Evolutionary conservation across 106 monocot genomes (phyloP), one percentile per base, ranked within the genome.

Genomic region (Dendrobium catenatum): DNA sequence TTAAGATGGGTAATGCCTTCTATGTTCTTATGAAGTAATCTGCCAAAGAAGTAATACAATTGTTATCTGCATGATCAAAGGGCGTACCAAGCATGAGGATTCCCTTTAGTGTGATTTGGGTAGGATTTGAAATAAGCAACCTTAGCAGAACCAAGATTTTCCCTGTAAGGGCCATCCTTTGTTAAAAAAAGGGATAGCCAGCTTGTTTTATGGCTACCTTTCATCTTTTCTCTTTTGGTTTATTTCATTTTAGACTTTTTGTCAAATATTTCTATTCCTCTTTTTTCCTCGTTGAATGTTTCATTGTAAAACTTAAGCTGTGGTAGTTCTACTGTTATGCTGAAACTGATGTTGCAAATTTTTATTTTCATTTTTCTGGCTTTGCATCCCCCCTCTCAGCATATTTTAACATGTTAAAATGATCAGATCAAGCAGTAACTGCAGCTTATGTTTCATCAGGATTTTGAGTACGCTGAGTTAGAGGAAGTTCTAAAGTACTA

Each of bases 401-500:
- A 76, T 76, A 13, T 26, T 24, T 31, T 76, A 76, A 48, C 49
- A 5, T 51, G 27, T 74, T 42, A 51, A n/a, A 15, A 42, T 74
- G 42, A 74, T 4, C 43, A 42, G 43, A 19, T 43, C 20, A 43
- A 74, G 5, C 15, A 7, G 3, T 76, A 47, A 76, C 42, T 76
- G 46, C 24, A 42, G 13, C 26, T 48, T 74, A 22, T 37, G 27
- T 83, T 77, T 79, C 37, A 56, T 78, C 79, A 89, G 92, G 92
- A 92, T 33, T 89, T 92, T 80, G 89, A 87, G 33, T 92, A 86
- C 82, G 76, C 80, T 47, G 92, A 92, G 77, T 29, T 87, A 15
- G 68, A 87, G 80, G 82, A 92, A 80, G 89, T 89, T 75, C 55
- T 86, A 54, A 82, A 89, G 75, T 89, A 89, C 78, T 92, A 92